Percentiles rank a stretch among this genome's conserved stretches.
Evolutionary conservation across 768 basidiomycete species (phyloP).

Genomic region (Calocera viscosa): DNA sequence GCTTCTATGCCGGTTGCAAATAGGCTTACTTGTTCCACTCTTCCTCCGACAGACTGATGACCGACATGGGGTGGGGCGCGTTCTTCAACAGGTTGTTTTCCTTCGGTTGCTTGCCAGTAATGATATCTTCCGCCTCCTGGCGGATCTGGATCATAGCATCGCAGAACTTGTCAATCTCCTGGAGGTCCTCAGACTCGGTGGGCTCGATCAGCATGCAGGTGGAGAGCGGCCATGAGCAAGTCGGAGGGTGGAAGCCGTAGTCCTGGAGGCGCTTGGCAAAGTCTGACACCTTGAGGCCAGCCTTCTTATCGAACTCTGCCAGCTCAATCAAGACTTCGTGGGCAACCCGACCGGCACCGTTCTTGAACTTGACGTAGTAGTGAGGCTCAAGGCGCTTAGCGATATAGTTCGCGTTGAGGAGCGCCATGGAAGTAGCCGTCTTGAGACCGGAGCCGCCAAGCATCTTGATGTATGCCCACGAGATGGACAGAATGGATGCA

Average conservation of each 20-base stretch:
- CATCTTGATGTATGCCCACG: constrained; percentile 99
- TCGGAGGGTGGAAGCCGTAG: constrained; percentile 92
- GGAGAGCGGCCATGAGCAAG: constrained; percentile 94
- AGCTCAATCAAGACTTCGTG: constrained; percentile 94
- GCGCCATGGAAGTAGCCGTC: constrained; percentile 71
- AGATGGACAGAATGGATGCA: constrained; percentile 88
- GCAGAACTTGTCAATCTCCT: constrained; percentile 93
- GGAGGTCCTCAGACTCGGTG: constrained; percentile 87
- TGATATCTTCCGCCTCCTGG: constrained; percentile 77
- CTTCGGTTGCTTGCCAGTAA: constrained; percentile 72
- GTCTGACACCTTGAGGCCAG: constrained; percentile 85
- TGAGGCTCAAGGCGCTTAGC: constrained; percentile 71
- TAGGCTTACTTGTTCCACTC: constrained; percentile 71
- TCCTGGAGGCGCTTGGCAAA: constrained; percentile 96
- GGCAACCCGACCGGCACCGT: constrained; percentile 81
- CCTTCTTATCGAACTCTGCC: constrained; percentile 82
- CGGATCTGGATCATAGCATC: constrained; percentile 98
- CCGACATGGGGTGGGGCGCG: constrained; percentile 79
- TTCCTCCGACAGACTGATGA: constrained; percentile 54
- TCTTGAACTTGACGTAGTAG: constrained; percentile 82
- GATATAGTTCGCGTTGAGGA: constrained; percentile 97
- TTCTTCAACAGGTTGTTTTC: constrained; percentile 89
- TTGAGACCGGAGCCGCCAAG: constrained; percentile 86
- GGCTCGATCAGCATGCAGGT: constrained; percentile 98
- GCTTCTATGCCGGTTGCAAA: neutral